Base-by-base conservation (phyloP, 805 yeast species). In the Dipodascopsis uninucleata region DNA sequence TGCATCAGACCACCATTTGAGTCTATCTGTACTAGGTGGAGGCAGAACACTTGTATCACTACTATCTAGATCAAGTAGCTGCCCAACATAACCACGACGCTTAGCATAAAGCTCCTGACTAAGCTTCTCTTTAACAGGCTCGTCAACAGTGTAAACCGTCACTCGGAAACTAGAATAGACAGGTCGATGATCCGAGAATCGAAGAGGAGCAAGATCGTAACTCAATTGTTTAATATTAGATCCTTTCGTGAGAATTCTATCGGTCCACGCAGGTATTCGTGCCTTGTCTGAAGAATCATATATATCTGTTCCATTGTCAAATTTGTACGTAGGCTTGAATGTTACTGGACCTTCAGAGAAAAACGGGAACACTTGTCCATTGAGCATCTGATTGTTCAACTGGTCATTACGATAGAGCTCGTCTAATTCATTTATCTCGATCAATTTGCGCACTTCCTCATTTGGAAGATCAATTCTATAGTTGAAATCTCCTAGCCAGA, bases 191-290 rank as follows among this genome's bases (percentile, higher is more conserved):
- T 93, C 98, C 43, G 96, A 86, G 45, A 81, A 72, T 44, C 60
- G 61, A 32, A 90, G 64, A 18, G 65, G 65, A 54, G 77, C 77
- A 1, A 80, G 79, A 39, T 82, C 76, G 61, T 93, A 93, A 41
- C 79, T 78, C 51, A 79, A 60, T 36, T 86, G 93, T 31, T 70
- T 66, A 32, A 88, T 58, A 14, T 66, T 67, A 3, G 69, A 62
- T 29, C 94, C 87, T 47, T 74, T 71, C 58, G 73, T 81, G 37
- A 90, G 67, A 43, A 86, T 82, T 59, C 98, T 71, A 64, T 90
- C 98, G 0, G 97, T 90, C 97, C 97, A 90, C 0, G 96, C 83
- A 1, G 98, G 98, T 3, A 85, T 81, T 57, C 98, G 74, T 52
- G 82, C 90, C 62, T 90, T 90, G 56, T 90, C 98, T 8, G 95